Base-by-base conservation (phyloP, 345 rosid species). In the Rhodomyrtus tomentosa region DNA sequence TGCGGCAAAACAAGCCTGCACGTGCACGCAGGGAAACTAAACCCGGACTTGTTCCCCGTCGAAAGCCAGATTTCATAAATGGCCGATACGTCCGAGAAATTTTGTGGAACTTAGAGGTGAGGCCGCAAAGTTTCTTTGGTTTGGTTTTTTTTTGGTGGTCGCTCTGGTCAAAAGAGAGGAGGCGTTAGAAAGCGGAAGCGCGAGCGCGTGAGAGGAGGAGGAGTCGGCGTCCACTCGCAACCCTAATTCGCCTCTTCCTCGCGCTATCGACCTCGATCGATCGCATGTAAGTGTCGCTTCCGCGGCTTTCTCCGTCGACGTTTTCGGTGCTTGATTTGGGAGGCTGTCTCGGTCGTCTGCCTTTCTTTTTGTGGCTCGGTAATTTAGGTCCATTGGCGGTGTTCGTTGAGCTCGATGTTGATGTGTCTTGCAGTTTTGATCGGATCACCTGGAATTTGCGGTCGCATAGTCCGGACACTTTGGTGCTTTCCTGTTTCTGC, bases 11-110 rank as follows among this genome's bases (percentile, higher is more conserved):
- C 76, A 40, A 22, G 62, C 11, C 56, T 91, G 86, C 90, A 84
- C 93, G 83, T 84, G 84, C 55, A 32, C 50, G 51, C 90, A 94
- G 89, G 82, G 91, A 84, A 93, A 53, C 79, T 6, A 42, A 93
- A 90, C 97, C 96, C 98, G 98, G 98, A 94, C 92, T 91, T 90
- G 87, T 87, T 85, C 85, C 82, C 89, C 82, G 29, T 55, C 55
- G 81, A 68, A 82, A 94, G 89, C 88, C 92, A 89, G 92, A 95
- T 90, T 95, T 87, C 87, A 96, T 92, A 86, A 40, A 91, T 89
- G 95, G 92, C 90, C 90, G 93, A 91, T 89, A 91, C 52, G 95
- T 95, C 97, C 97, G 96, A 1, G 85, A 9, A 42, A 68, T 32
- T 68, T 36, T 32, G 45, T 16, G 45, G 81, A 83, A 87, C 83